Conservation (phyloP, 441 rosid genomes). For the Pelargonium cotyledonis region DNA sequence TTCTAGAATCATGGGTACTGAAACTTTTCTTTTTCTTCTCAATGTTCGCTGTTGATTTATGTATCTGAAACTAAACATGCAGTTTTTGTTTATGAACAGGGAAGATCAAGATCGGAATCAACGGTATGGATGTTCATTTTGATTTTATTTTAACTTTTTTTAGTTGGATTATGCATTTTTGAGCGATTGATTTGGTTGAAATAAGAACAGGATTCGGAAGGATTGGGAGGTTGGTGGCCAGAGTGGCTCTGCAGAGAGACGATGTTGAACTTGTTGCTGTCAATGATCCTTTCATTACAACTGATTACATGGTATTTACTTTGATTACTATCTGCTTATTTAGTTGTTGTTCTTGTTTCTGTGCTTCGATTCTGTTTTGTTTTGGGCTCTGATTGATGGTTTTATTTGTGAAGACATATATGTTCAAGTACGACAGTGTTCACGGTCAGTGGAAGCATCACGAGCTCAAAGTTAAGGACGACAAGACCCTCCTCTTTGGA, state of each 20-base stretch:
- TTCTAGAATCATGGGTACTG: background rate
- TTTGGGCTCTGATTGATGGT: background rate
- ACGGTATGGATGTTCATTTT: slow-evolving; percentile 25
- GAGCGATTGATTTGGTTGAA: background rate
- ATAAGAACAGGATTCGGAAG: slow-evolving; percentile 49
- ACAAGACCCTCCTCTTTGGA: slow-evolving; percentile 68
- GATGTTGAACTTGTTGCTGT: slow-evolving; percentile 73
- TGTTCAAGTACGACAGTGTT: slow-evolving; percentile 78
- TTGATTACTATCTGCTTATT: background rate
- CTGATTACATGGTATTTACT: slow-evolving; percentile 52
- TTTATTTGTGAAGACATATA: slow-evolving; percentile 43
- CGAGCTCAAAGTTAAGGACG: slow-evolving; percentile 57
- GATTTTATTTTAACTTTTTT: background rate
- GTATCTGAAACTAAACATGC: too few species aligned
- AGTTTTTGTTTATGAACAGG: slow-evolving; percentile 20
- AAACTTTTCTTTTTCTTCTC: background rate
- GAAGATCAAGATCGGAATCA: slow-evolving; percentile 5
- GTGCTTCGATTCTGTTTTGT: background rate
- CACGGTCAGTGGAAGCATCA: slow-evolving; percentile 74
- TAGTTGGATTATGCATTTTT: background rate
- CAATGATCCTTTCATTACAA: slow-evolving; percentile 61
- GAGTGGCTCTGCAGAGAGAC: slow-evolving; percentile 56
- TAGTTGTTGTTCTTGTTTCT: too few species aligned
- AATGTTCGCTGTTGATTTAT: too few species aligned
- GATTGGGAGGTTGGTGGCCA: slow-evolving; percentile 69